phyloP scores from a whole-genome alignment of 1,139 yeast genomes.

The Hyphopichia pseudoburtonii region DNA sequence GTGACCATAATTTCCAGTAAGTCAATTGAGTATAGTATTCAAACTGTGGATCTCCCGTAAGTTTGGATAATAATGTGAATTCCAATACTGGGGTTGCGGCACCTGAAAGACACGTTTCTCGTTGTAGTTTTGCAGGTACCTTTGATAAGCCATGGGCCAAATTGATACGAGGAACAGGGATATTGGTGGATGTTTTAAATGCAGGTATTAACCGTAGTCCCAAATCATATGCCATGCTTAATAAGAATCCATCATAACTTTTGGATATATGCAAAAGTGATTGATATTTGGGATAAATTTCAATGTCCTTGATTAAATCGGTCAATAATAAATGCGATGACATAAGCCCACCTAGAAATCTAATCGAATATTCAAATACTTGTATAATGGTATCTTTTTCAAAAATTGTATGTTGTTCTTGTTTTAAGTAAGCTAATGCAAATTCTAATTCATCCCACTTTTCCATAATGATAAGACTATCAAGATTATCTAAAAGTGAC shows the following conservation, averaged over 20 bases:
- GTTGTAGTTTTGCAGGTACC: conserved; percentile 41
- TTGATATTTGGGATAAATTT: conserved; percentile 9
- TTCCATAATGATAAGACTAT: conserved; percentile 72
- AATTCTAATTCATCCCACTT: conserved; percentile 55
- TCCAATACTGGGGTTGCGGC: conserved; percentile 82
- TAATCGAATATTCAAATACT: conserved; percentile 81
- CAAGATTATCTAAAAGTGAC: conserved; percentile 76
- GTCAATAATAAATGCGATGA: conserved; percentile 70
- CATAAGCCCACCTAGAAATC: conserved; percentile 76
- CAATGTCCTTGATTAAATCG: conserved; percentile 38
- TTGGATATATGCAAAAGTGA: conserved; percentile 19
- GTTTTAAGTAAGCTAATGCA: conserved; percentile 48
- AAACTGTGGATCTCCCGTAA: conserved; percentile 74
- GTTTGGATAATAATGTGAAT: conserved; percentile 66
- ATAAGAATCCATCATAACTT: conserved; percentile 66
- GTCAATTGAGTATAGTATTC: conserved; percentile 63
- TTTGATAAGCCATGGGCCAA: conserved; percentile 50
- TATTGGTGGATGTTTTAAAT: conserved; percentile 55
- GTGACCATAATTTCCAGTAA: conserved; percentile 69
- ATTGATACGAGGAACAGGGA: conserved; percentile 77
- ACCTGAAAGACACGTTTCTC: conserved; percentile 84
- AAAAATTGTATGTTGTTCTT: conserved; percentile 41
- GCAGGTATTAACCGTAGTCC: conserved; percentile 70
- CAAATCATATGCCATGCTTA: conserved; percentile 67
- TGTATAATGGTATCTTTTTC: conserved; percentile 71